phyloP scores from a whole-genome alignment of 306 rosid species.

The Corylus avellana region DNA sequence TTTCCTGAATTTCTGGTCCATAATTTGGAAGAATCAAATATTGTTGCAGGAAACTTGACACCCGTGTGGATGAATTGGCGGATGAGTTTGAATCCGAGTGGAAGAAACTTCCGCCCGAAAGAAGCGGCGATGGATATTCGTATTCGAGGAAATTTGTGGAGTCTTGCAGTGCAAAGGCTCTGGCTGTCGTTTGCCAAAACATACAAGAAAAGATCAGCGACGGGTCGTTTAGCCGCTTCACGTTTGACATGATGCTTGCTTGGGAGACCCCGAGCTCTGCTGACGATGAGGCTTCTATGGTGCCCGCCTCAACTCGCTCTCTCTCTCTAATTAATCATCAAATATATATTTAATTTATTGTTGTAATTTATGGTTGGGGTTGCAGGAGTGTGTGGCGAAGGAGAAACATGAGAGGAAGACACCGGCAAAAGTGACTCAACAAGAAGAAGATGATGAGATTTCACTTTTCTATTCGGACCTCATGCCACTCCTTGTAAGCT shows the following conservation, averaged over 20 bases:
- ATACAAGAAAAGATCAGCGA: conserved; percentile 51
- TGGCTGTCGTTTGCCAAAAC: conserved; percentile 38
- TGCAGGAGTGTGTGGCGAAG: conserved; percentile 69
- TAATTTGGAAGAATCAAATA: no score
- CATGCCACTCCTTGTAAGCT: conserved; percentile 91
- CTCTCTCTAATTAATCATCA: no score
- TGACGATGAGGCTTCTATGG: conserved; percentile 43
- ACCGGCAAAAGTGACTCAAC: not conserved
- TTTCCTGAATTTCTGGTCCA: no score
- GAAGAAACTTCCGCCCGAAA: conserved; percentile 36
- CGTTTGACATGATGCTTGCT: conserved; percentile 83
- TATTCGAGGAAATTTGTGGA: conserved; percentile 67
- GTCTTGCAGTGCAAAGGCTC: conserved; percentile 65
- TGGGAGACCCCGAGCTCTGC: conserved; percentile 76
- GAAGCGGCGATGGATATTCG: conserved; percentile 33
- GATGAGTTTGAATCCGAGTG: conserved; percentile 65
- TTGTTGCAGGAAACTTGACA: conserved; percentile 44
- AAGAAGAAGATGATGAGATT: conserved; percentile 63
- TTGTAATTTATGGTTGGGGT: conserved; percentile 12
- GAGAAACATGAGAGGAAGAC: conserved; percentile 67
- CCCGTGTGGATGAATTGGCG: conserved; percentile 55
- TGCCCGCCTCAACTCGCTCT: not conserved
- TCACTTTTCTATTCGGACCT: conserved; percentile 88
- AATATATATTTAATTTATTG: not conserved
- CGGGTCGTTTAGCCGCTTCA: conserved; percentile 66